phyloP scores from a whole-genome alignment of 108 stramenopile species.

The Cylindrotheca fusiformis region DNA sequence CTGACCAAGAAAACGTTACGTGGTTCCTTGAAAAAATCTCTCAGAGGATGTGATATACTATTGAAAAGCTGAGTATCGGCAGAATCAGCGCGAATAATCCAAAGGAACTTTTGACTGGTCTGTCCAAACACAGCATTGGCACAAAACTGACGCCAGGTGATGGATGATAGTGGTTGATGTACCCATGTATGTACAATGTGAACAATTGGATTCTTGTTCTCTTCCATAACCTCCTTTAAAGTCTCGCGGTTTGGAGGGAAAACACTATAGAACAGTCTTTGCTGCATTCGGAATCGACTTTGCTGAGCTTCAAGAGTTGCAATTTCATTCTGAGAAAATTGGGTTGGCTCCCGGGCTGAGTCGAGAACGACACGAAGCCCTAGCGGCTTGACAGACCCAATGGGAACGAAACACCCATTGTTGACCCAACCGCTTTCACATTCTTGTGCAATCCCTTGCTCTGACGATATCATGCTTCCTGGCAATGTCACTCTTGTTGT shows the following conservation, averaged over 20 bases:
- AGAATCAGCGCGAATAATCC: constrained; percentile 51
- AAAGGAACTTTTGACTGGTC: constrained; percentile 40
- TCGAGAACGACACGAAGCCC: not conserved
- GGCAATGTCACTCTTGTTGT: not conserved
- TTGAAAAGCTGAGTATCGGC: not conserved
- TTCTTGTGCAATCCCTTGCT: not conserved
- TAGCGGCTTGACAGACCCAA: not conserved
- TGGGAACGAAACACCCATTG: not conserved
- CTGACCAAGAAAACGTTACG: not conserved
- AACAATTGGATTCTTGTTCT: not conserved
- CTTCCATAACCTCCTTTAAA: not conserved
- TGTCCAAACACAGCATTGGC: constrained; percentile 7
- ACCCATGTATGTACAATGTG: not conserved
- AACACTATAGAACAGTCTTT: not conserved
- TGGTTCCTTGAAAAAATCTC: not conserved
- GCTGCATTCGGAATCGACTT: not conserved
- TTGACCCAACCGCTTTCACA: not conserved
- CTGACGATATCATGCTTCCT: not conserved
- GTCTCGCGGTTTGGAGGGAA: not conserved
- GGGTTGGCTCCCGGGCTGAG: not conserved
- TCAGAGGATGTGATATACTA: not conserved
- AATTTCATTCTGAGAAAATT: not conserved
- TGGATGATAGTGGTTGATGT: not conserved
- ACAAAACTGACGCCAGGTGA: not conserved
- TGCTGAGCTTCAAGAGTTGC: not conserved